Percentiles rank a stretch among this genome's conserved stretches.
These are phyloP conservation scores for Verticillium albo-atrum DNA, from an alignment of 2,329 filamentous ascomycete genomes.

Conservation along the genomic window DNA sequence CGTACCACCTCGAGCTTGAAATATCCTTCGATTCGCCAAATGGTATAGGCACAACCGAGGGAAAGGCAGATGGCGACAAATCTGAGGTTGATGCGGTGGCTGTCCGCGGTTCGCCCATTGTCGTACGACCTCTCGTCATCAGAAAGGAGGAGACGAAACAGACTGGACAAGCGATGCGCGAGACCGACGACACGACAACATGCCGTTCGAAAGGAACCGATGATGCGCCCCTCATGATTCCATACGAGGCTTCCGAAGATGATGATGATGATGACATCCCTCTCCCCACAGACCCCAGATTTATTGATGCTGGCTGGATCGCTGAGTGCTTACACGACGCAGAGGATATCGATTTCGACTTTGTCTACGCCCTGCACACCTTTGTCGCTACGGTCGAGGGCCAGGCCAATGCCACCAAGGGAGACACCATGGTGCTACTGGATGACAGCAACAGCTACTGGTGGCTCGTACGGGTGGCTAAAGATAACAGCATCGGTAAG, in stretches of 20 bases:
- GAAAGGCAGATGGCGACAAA: conserved; percentile 3
- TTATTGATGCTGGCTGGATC: conserved; percentile 69
- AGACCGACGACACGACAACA: conserved; percentile 7
- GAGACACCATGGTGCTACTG: conserved; percentile 96
- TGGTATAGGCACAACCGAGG: conserved; percentile 1
- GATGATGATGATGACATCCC: conserved; percentile 61
- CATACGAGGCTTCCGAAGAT: conserved; percentile 40
- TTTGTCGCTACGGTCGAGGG: conserved; percentile 98
- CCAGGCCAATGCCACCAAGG: conserved; percentile 96
- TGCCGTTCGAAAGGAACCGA: conserved; percentile 14
- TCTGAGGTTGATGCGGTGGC: conserved; percentile 2
- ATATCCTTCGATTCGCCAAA: neutral
- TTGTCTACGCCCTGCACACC: conserved; percentile 96
- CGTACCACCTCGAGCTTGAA: conserved; percentile 9
- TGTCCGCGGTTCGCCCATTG: conserved; percentile 4
- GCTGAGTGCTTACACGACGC: conserved; percentile 80
- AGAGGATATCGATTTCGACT: conserved; percentile 99
- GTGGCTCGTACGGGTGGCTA: conserved; percentile 97
- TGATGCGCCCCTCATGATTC: conserved; percentile 31
- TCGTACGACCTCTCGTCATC: conserved; percentile 1
- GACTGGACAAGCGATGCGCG: conserved; percentile 4
- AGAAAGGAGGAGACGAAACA: neutral
- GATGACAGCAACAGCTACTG: conserved; percentile 99
- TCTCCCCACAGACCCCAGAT: conserved; percentile 52
- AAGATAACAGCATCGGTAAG: conserved; percentile 87